Percentiles rank a stretch among this genome's conserved stretches.
phyloP scores from a whole-genome alignment of 2,329 filamentous ascomycete species.

The Monilinia polystroma region DNA sequence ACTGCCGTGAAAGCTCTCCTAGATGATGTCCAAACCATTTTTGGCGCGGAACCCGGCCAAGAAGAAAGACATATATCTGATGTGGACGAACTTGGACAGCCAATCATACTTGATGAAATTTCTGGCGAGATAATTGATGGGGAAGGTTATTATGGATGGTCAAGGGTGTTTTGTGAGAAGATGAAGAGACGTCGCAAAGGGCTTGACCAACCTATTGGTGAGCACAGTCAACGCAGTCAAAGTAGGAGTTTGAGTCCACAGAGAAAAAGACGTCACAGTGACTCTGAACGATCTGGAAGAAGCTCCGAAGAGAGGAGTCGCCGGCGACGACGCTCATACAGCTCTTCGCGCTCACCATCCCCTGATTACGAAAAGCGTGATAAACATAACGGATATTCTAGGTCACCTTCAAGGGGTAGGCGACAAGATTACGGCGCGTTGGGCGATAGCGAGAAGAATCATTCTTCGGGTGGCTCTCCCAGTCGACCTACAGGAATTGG shows the following conservation, averaged over 20 bases:
- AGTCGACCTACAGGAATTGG: slow-evolving; percentile 22
- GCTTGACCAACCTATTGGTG: slow-evolving; percentile 24
- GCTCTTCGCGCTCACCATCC: slow-evolving; percentile 34
- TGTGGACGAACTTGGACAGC: slow-evolving; percentile 74
- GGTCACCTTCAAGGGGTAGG: slow-evolving; percentile 30
- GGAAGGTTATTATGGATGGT: slow-evolving; percentile 88
- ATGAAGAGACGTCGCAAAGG: slow-evolving; percentile 61
- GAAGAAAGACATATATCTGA: slow-evolving; percentile 55
- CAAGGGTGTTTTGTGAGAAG: slow-evolving; percentile 72
- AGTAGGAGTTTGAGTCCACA: slow-evolving; percentile 36
- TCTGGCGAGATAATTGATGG: slow-evolving; percentile 61
- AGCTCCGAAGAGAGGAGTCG: slow-evolving; percentile 29
- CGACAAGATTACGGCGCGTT: slow-evolving; percentile 21
- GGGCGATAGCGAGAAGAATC: slow-evolving; percentile 5
- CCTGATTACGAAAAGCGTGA: slow-evolving; percentile 27
- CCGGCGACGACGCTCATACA: slow-evolving; percentile 37
- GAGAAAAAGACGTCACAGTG: slow-evolving; percentile 36
- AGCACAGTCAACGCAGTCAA: slow-evolving; percentile 28
- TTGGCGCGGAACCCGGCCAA: slow-evolving; percentile 51
- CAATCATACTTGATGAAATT: slow-evolving; percentile 62
- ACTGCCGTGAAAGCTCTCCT: slow-evolving; percentile 70
- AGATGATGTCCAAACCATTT: slow-evolving; percentile 67
- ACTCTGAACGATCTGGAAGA: slow-evolving; percentile 32
- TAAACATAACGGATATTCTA: slow-evolving; percentile 22
- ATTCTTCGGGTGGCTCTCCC: slow-evolving; percentile 6